phyloP scores from a whole-genome alignment of 208 protist genomes.

The Leptomonas pyrrhocoris region DNA sequence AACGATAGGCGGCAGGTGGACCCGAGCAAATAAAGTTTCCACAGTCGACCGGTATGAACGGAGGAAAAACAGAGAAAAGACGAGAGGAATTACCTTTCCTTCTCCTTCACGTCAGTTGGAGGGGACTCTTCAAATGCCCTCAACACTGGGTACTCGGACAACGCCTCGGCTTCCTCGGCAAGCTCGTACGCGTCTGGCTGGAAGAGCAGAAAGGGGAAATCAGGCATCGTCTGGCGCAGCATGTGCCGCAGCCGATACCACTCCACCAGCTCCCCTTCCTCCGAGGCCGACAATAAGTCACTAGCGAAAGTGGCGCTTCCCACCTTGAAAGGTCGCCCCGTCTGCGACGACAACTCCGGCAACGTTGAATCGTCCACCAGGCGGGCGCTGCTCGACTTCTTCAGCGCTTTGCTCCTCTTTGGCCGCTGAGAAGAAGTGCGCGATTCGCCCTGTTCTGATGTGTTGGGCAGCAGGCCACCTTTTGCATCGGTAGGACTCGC shows the following conservation, averaged over 20 bases:
- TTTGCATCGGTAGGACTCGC: neutral
- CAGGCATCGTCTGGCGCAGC: constrained; percentile 43
- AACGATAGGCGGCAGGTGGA: too few species aligned
- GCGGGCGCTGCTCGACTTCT: neutral
- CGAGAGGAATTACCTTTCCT: neutral
- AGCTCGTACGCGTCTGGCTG: constrained; percentile 15
- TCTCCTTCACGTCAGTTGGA: neutral
- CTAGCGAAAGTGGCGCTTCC: constrained; percentile 15
- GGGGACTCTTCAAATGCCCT: neutral
- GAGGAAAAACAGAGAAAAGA: neutral
- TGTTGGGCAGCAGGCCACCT: neutral
- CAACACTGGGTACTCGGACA: neutral
- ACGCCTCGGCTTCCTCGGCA: neutral
- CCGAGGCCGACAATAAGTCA: constrained; percentile 32
- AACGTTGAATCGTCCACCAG: neutral
- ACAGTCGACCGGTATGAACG: neutral
- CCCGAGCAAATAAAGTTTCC: neutral
- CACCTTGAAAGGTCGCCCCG: neutral
- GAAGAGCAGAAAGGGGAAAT: constrained; percentile 50
- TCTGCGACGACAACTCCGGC: neutral
- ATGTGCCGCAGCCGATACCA: constrained; percentile 71
- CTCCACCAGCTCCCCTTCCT: constrained; percentile 55
- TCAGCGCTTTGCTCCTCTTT: neutral
- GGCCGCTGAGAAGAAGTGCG: neutral
- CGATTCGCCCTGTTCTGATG: neutral